A percentile compares a stretch with the other conserved stretches of the same genome.
Conservation (phyloP, 2,329 filamentous ascomycete genomes). For the Fusarium bactridioides region DNA sequence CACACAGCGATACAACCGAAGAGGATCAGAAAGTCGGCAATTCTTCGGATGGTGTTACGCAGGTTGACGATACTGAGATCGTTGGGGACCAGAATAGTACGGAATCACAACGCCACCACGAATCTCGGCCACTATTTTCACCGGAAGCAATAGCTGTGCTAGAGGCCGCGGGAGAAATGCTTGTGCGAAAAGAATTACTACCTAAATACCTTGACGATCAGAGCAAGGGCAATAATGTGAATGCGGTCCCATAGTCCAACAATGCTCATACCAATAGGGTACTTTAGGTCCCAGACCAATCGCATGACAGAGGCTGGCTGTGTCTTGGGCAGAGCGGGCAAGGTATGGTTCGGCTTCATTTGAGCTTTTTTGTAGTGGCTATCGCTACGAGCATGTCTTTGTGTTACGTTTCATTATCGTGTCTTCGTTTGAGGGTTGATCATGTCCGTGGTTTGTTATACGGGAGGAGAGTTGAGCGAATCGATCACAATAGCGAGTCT, state of each 20-base stretch:
- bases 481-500: neutral
- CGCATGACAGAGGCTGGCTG: neutral
- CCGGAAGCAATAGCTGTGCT: neutral
- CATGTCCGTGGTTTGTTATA: neutral
- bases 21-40: rapidly evolving
- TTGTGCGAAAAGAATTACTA: no score
- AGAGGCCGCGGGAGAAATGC: no score
- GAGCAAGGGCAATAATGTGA: neutral
- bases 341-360: no score
- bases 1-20: neutral
- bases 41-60: neutral
- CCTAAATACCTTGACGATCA: neutral
- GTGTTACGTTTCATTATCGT: neutral
- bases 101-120: neutral
- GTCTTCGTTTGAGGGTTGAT: neutral
- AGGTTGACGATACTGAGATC: no score
- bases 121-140: neutral
- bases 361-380: neutral
- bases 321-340: neutral
- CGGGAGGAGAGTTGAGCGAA: neutral
- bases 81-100: neutral
- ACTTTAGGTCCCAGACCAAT: neutral
- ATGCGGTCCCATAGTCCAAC: neutral
- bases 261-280: neutral
- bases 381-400: neutral